These are phyloP conservation scores for Arctostaphylos glauca DNA, from an alignment of 148 eudicot species.

Conservation along the genomic window DNA sequence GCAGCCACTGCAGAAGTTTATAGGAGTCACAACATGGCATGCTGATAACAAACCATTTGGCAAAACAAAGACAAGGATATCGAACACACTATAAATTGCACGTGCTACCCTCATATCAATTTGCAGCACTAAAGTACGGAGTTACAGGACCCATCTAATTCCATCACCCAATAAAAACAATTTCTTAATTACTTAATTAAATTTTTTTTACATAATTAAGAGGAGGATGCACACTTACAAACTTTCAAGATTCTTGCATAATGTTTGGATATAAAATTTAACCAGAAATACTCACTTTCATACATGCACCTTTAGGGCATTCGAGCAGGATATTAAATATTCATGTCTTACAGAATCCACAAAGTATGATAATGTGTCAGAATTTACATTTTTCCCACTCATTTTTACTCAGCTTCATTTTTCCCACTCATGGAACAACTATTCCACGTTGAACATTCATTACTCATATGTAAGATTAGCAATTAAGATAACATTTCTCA, in stretches of 20 bases:
- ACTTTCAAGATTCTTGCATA: background rate
- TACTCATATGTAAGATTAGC: background rate
- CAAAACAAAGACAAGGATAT: background rate
- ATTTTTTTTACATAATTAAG: background rate
- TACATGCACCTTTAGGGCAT: background rate
- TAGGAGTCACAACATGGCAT: constrained; percentile 2
- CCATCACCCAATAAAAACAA: background rate
- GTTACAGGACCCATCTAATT: background rate
- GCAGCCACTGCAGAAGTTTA: constrained; percentile 69
- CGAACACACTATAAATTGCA: background rate
- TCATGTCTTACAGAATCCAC: background rate
- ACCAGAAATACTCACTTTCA: too few relatives aligned
- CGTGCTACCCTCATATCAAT: background rate
- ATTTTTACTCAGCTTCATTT: background rate
- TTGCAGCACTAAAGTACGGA: background rate
- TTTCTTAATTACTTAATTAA: too few relatives aligned
- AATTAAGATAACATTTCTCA: background rate
- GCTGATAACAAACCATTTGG: background rate
- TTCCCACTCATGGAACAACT: background rate
- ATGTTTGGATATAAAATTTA: background rate
- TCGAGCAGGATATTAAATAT: background rate
- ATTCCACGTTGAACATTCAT: background rate
- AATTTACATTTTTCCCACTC: background rate
- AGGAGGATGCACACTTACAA: background rate
- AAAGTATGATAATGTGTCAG: background rate